These are phyloP conservation scores for Simplicillium sp. DNA, from an alignment of 2,329 filamentous ascomycete species.

Conservation along the genomic window DNA sequence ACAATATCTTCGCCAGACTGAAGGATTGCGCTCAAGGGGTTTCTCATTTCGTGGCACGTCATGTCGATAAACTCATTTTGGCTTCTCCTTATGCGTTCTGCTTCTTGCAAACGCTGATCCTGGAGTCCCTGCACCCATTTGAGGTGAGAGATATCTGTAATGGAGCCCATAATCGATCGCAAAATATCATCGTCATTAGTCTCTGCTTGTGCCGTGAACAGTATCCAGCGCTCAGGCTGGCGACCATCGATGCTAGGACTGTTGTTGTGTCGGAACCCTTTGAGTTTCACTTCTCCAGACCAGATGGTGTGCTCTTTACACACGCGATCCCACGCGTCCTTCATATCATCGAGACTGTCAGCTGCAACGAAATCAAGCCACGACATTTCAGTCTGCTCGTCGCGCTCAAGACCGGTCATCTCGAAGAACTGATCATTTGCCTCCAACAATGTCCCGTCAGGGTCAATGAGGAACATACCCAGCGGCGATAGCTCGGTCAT, in stretches of 20 bases:
- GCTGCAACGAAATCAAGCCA: slow-evolving; percentile 30
- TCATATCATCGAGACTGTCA: slow-evolving; percentile 18
- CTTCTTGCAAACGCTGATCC: slow-evolving; percentile 22
- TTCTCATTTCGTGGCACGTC: slow-evolving; percentile 63
- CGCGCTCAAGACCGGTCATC: slow-evolving; percentile 31
- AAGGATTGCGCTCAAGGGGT: slow-evolving; percentile 63
- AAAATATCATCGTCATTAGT: slow-evolving; percentile 21
- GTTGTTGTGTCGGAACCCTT: slow-evolving; percentile 10
- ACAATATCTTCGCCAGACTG: slow-evolving; percentile 66
- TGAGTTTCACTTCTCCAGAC: slow-evolving; percentile 32
- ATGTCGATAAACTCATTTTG: slow-evolving; percentile 68
- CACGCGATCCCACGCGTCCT: slow-evolving; percentile 27
- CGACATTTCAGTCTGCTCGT: slow-evolving; percentile 26
- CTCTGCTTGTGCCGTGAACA: slow-evolving; percentile 25
- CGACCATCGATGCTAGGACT: slow-evolving; percentile 25
- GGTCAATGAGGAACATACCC: slow-evolving; percentile 27
- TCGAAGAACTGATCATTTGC: slow-evolving; percentile 37
- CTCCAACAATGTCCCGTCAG: slow-evolving; percentile 29
- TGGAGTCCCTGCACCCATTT: slow-evolving; percentile 31
- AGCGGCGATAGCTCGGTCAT: slow-evolving; percentile 26
- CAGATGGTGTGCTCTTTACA: slow-evolving; percentile 22
- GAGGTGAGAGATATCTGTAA: slow-evolving; percentile 33
- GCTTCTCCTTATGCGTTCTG: slow-evolving; percentile 30
- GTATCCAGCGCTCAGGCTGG: slow-evolving; percentile 24
- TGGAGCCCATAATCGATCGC: slow-evolving; percentile 27